These are phyloP conservation scores for Xylaria flabelliformis DNA, from an alignment of 495 filamentous ascomycete species.

Conservation along the genomic window DNA sequence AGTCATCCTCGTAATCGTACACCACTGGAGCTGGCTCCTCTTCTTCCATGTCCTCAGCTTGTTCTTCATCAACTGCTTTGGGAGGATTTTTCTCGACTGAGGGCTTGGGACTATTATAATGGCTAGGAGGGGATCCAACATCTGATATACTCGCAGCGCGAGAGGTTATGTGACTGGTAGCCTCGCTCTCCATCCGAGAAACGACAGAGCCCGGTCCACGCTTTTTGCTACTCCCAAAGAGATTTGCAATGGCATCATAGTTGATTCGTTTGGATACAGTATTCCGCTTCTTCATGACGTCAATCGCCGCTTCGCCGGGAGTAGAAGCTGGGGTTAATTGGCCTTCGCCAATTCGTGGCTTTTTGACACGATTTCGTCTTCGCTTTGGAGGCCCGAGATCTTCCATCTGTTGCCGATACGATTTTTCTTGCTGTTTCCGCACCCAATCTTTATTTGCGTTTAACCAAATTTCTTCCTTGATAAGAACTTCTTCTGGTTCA, in stretches of 20 bases:
- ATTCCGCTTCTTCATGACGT: constrained; percentile 72
- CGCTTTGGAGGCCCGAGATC: constrained; percentile 59
- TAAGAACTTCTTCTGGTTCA: constrained; percentile 67
- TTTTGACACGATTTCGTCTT: constrained; percentile 57
- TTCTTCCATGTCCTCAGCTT: constrained; percentile 33
- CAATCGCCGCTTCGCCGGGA: constrained; percentile 75
- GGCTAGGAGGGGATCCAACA: constrained; percentile 13
- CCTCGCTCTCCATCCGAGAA: constrained; percentile 36
- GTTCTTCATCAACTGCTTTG: constrained; percentile 28
- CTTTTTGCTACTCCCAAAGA: constrained; percentile 49
- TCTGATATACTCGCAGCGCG: constrained; percentile 35
- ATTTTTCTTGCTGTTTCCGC: constrained; percentile 78
- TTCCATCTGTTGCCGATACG: constrained; percentile 67
- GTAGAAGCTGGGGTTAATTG: constrained; percentile 61
- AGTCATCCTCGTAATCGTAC: constrained; percentile 36
- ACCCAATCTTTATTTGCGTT: constrained; percentile 91
- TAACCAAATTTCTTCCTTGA: constrained; percentile 93
- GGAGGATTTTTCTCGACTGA: constrained; percentile 21
- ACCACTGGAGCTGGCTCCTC: constrained; percentile 27
- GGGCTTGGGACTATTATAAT: constrained; percentile 8
- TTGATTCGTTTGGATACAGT: constrained; percentile 81
- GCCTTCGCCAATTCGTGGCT: constrained; percentile 63
- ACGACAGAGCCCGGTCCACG: constrained; percentile 47
- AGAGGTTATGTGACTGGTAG: constrained; percentile 34
- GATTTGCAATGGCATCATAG: constrained; percentile 69